phyloP scores from a whole-genome alignment of 768 basidiomycete genomes.

The Dacryopinax primogenitus region DNA sequence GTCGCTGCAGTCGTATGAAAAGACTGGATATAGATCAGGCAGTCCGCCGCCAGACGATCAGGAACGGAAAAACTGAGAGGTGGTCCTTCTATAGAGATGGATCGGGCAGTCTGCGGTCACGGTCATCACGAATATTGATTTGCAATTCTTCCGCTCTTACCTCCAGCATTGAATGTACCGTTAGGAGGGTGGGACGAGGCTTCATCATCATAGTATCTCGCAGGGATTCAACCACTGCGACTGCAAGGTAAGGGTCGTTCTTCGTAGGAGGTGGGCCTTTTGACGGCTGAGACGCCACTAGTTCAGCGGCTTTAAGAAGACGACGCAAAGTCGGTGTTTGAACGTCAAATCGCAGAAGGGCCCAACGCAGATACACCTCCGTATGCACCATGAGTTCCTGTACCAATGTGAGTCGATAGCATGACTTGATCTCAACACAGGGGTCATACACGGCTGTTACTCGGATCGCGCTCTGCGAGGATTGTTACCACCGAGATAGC shows the following conservation, averaged over 20 bases:
- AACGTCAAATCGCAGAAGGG: constrained; percentile 41
- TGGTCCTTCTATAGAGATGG: background rate
- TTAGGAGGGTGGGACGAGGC: background rate
- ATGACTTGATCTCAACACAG: background rate
- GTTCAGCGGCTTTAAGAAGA: constrained; percentile 31
- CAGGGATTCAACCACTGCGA: constrained; percentile 8
- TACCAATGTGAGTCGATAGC: background rate
- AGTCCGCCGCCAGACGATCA: background rate
- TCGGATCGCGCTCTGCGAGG: constrained; percentile 49
- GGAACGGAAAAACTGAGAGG: background rate
- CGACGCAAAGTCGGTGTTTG: constrained; percentile 32
- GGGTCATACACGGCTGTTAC: constrained; percentile 37
- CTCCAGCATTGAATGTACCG: constrained; percentile 9
- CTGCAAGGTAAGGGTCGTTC: constrained; percentile 6
- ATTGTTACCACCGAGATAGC: constrained; percentile 39
- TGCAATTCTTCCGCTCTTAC: background rate
- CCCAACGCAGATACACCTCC: constrained; percentile 49
- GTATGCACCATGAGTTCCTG: constrained; percentile 48
- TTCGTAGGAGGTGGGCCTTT: constrained; percentile 28
- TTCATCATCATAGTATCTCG: constrained; percentile 10
- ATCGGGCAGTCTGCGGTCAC: background rate
- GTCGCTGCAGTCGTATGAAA: background rate
- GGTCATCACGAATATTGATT: background rate
- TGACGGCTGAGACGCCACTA: constrained; percentile 27
- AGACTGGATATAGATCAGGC: background rate